Evolutionary conservation across 805 yeast species (phyloP), one percentile per base, ranked within the genome.

Genomic region (Saccharomycopsis oosterbeekiorum): DNA sequence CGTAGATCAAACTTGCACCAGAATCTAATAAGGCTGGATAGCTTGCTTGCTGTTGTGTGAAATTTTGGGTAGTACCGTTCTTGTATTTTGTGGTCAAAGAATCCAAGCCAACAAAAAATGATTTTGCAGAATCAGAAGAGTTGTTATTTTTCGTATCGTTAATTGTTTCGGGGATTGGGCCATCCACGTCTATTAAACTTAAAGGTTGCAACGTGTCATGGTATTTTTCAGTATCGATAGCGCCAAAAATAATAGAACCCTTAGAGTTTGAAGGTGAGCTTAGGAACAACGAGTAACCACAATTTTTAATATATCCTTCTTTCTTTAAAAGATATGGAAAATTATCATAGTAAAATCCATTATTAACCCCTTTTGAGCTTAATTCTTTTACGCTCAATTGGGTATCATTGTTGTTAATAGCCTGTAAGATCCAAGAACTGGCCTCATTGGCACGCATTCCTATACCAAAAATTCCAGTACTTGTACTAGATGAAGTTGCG

Each of bases 241-340:
- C 94, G 55, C 94, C 93, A 74, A 87, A 88, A 55, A 87, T 70
- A 19, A 87, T 75, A 14, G 78, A 72, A 5, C 90, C 92, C 1
- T 73, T 64, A 15, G 37, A 15, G 4, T 68, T 56, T 0, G 80
- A 71, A 40, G 71, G 70, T 11, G 70, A 69, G 63, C 75, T 73
- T 70, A 88, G 76, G 67, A 75, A 86, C 60, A 88, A 73, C 0
- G 93, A 86, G 70, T 85, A 88, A 0, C 81, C 80, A 39, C 76
- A 75, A 57, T 78, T 77, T 56, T 77, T 67, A 63, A 84, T 86
- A 53, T 80, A 68, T 0, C 91, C 92, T 60, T 80, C 79, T 41
- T 75, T 69, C 58, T 78, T 83, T 75, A 89, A 71, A 61, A 79
- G 78, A 58, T 76, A 65, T 0, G 96, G 96, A 62, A 88, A 73